Conservation (phyloP, 768 basidiomycete genomes). For the Lepiota venenata region DNA sequence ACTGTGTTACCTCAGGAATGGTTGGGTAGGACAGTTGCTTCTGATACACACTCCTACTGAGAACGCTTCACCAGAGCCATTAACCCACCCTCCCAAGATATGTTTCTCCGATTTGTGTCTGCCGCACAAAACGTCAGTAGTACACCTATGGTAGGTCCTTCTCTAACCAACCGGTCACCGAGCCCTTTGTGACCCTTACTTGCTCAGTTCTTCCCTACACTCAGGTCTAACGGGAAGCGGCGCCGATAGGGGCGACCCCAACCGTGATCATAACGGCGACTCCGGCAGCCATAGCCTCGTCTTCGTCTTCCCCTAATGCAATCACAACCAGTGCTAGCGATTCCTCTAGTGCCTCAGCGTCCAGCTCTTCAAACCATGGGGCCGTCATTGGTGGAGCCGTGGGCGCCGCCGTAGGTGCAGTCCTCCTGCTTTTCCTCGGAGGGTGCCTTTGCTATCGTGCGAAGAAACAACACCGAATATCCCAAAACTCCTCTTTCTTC, state of each 20-base stretch:
- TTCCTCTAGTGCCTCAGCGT: constrained; percentile 10
- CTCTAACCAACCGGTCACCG: neutral
- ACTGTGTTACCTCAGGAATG: constrained; percentile 33
- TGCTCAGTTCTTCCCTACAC: constrained; percentile 21
- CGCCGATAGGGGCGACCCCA: constrained; percentile 28
- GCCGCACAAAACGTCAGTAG: constrained; percentile 26
- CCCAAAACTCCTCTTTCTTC: constrained; percentile 14
- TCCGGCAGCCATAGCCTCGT: constrained; percentile 11
- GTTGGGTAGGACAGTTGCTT: constrained; percentile 29
- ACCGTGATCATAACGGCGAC: neutral
- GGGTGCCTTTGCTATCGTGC: constrained; percentile 11
- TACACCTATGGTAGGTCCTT: constrained; percentile 21
- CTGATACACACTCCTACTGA: neutral
- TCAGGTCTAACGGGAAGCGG: constrained; percentile 27
- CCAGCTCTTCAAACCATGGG: constrained; percentile 7
- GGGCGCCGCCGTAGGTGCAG: constrained; percentile 14
- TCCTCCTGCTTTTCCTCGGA: constrained; percentile 7
- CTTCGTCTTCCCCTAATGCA: constrained; percentile 7
- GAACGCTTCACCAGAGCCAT: constrained; percentile 25
- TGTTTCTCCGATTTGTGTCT: constrained; percentile 18
- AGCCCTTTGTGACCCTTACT: too few species aligned
- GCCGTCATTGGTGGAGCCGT: constrained; percentile 20
- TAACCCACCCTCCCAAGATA: constrained; percentile 29
- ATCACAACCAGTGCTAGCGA: constrained; percentile 3
- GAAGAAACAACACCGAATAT: constrained; percentile 7